Base-by-base conservation (phyloP, 371 early-diverging fungal species). In the Actinomortierella ambigua region DNA sequence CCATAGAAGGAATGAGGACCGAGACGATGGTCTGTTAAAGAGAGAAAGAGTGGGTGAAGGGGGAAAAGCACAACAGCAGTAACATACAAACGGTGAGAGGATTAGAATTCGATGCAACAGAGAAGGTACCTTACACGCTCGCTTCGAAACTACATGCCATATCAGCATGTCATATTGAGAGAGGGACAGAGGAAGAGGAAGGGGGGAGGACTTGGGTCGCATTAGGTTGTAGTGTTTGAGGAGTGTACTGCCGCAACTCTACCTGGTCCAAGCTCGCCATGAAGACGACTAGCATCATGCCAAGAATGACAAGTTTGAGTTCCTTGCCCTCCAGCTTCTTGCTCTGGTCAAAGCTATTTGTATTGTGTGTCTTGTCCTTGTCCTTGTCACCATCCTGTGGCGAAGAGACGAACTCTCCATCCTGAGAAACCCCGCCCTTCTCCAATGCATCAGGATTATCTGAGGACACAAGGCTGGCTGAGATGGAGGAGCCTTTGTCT, bases 1-100 rank as follows among this genome's bases (percentile, higher is more conserved):
- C 85, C 54, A 93, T 87, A 8, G 76, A 77, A 3, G 91, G 90
- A 44, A 92, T 77, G 54, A 90, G 85, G 1, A 87, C 89, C 1
- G 90, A 79, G 39, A 93, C 88, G 53, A 94, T 90, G 0, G 91
- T 91, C 75, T 85, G 81, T 59, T 81, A 87, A 11, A 88, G 76
- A 5, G 80, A 77, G 1, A 81, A 9, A 3, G 27, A 8, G 23
- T 44, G 24, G 15, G 28, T 27, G n/a, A 27, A 18, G 50, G 22
- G n/a, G 18, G 22, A 57, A 49, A 39, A 26, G 48, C 22, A 34
- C 14, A 28, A 9, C 15, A 29, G 9, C 6, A 7, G 0, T 14
- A 17, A 5, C n/a, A 15, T 3, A n/a, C 8, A 28, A 23, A 23
- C 20, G 24, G 51, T 1, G 34, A 27, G 51, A 27, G n/a, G 41